These are phyloP conservation scores for Gnomoniopsis sp. DNA, from an alignment of 2,329 filamentous ascomycete genomes.

Conservation along the genomic window DNA sequence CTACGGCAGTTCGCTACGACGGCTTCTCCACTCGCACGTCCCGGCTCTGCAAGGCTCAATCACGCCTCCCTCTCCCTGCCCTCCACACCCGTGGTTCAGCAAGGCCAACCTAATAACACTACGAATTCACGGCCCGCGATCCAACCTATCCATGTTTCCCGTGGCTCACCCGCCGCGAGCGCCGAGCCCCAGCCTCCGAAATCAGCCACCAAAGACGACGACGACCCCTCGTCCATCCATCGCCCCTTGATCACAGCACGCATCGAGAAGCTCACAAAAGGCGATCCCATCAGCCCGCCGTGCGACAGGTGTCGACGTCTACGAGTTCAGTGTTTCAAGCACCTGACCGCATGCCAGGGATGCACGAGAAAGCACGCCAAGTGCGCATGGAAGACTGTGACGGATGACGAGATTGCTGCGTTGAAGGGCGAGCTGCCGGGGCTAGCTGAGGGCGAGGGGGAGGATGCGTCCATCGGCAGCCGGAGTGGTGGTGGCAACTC, in stretches of 20 bases:
- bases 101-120: slow-evolving; percentile 1
- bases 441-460: slow-evolving; percentile 27
- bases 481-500: slow-evolving; percentile 19
- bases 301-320: slow-evolving; percentile 81
- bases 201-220: slow-evolving; percentile 23
- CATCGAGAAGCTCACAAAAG: slow-evolving; percentile 72
- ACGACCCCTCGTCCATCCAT: slow-evolving; percentile 29
- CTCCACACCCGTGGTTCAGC: slow-evolving; percentile 26
- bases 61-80: slow-evolving; percentile 28
- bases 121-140: slow-evolving; percentile 1
- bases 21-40: slow-evolving; percentile 19
- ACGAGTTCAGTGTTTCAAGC: slow-evolving; percentile 79
- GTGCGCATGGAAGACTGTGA: slow-evolving; percentile 81
- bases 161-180: slow-evolving; percentile 27
- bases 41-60: slow-evolving; percentile 21
- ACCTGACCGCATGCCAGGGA: slow-evolving; percentile 79
- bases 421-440: slow-evolving; percentile 19
- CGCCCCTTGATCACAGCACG: slow-evolving; percentile 64
- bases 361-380: slow-evolving; percentile 90
- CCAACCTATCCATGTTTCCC: slow-evolving; percentile 15
- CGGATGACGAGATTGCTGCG: slow-evolving; percentile 59
- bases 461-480: slow-evolving; percentile 24
- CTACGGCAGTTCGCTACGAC: slow-evolving; percentile 48
- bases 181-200: slow-evolving; percentile 25
- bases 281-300: slow-evolving; percentile 73